These are phyloP conservation scores for Grigorovia jiainica DNA, from an alignment of 805 yeast species.

Conservation along the genomic window DNA sequence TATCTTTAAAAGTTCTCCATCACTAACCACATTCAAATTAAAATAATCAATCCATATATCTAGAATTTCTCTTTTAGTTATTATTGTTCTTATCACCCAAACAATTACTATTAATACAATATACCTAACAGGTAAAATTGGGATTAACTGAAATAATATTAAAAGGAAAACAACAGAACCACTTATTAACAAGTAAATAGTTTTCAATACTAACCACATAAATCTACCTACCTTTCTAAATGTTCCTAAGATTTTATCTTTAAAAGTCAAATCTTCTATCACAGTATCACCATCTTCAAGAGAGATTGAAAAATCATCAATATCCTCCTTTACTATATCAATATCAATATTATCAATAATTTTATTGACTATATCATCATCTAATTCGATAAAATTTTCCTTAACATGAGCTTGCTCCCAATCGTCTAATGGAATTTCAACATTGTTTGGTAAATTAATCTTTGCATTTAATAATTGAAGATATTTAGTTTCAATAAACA, in stretches of 20 bases:
- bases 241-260: not conserved
- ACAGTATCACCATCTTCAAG: not conserved
- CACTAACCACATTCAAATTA: slow-evolving; percentile 8
- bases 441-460: not conserved
- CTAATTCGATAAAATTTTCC: slow-evolving; percentile 9
- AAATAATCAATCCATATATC: slow-evolving; percentile 21
- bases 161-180: slow-evolving; percentile 16
- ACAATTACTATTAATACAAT: slow-evolving; percentile 9
- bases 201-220: slow-evolving; percentile 11
- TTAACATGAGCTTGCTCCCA: slow-evolving; percentile 10
- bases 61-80: slow-evolving; percentile 19
- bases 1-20: slow-evolving; percentile 1
- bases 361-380: slow-evolving; percentile 9
- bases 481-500: slow-evolving; percentile 13
- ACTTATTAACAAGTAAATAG: slow-evolving; percentile 14
- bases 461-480: slow-evolving; percentile 10
- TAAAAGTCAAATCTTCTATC: not conserved
- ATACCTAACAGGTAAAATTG: slow-evolving; percentile 12
- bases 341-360: slow-evolving; percentile 10
- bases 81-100: slow-evolving; percentile 12
- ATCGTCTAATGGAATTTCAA: slow-evolving; percentile 7
- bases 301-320: not conserved
- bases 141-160: slow-evolving; percentile 14
- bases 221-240: not conserved
- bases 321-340: not conserved